phyloP scores from a whole-genome alignment of 164 flowering plant species.

The Hamamelis virginiana region DNA sequence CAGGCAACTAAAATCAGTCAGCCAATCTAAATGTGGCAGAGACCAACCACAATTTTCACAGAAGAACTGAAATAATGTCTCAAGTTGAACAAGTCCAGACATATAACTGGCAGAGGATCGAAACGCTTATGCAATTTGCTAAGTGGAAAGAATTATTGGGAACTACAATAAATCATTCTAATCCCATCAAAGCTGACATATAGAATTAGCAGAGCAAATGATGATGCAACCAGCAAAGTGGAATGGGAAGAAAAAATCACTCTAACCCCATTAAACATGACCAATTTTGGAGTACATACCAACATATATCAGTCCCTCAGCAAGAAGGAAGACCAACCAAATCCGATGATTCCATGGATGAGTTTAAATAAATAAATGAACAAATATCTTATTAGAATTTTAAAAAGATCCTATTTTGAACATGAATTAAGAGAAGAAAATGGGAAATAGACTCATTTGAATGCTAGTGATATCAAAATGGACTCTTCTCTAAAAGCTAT shows the following conservation, averaged over 20 bases:
- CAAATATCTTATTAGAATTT: no score
- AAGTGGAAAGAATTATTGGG: background rate
- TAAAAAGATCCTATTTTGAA: no score
- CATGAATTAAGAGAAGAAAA: no score
- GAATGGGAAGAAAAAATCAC: no score
- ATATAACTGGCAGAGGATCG: constrained; percentile 5
- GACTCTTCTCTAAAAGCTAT: no score
- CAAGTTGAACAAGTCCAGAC: background rate
- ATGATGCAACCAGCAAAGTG: constrained; percentile 12
- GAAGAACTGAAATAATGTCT: background rate
- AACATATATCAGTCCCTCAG: no score
- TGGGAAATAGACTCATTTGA: no score
- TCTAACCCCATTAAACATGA: constrained; percentile 5
- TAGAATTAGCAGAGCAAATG: constrained; percentile 9
- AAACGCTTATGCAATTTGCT: constrained; percentile 10
- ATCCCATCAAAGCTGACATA: background rate
- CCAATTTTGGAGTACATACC: background rate
- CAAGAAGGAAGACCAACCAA: background rate
- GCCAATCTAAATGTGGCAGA: background rate
- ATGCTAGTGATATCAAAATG: no score
- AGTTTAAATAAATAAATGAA: no score
- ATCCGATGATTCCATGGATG: background rate
- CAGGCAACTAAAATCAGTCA: no score
- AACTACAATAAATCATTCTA: background rate
- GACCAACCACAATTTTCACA: background rate